Conservation (phyloP, 148 eudicot genomes). For the Pouteria glomerata region DNA sequence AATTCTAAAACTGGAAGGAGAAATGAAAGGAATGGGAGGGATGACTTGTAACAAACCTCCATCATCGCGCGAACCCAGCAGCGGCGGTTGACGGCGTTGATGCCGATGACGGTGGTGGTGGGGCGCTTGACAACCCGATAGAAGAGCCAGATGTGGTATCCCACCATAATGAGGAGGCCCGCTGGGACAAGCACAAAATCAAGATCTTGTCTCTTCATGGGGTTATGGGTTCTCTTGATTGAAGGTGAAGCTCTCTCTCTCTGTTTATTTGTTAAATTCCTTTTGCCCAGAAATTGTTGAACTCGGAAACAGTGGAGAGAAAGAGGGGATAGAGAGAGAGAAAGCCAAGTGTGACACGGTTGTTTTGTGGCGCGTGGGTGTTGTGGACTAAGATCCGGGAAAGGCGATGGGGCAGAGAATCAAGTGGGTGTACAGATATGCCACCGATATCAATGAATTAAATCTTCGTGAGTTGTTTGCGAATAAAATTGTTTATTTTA, state of each 20-base stretch:
- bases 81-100: conserved; percentile 78
- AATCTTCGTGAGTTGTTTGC: no score
- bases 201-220: conserved; percentile 36
- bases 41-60: conserved; percentile 67
- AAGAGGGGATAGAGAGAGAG: no score
- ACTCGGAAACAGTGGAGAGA: background rate
- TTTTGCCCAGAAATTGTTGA: background rate
- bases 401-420: no score
- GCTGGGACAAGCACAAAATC: conserved; percentile 65
- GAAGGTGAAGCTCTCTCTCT: background rate
- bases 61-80: conserved; percentile 84
- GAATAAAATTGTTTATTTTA: no score
- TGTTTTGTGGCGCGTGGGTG: background rate
- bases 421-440: no score
- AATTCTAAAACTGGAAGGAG: no score
- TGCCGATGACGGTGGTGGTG: conserved; percentile 57
- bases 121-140: conserved; percentile 46
- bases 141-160: conserved; percentile 60
- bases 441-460: no score
- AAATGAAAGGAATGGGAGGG: background rate
- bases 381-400: background rate
- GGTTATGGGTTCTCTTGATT: no score
- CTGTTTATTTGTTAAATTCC: no score
- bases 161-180: conserved; percentile 53
- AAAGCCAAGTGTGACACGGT: background rate